These are phyloP conservation scores for Quambalaria eucalypti DNA, from an alignment of 1,284 basidiomycete species.

Conservation along the genomic window DNA sequence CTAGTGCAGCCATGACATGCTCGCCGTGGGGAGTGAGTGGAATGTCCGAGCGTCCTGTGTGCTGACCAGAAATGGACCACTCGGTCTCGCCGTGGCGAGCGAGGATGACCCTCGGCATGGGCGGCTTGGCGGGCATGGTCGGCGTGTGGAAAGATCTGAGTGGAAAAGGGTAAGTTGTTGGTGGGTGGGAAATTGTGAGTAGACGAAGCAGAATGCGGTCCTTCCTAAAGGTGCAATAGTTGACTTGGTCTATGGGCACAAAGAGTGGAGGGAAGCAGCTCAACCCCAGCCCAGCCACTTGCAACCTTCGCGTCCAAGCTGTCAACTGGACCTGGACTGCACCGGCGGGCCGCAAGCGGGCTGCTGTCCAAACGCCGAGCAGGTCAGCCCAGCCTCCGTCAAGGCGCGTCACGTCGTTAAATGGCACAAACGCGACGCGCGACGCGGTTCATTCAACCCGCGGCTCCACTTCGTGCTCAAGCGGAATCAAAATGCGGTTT, in stretches of 20 bases:
- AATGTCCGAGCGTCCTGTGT: slow-evolving; percentile 42
- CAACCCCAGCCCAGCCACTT: too few relatives aligned
- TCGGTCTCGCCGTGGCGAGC: slow-evolving; percentile 44
- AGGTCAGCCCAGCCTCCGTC: too few relatives aligned
- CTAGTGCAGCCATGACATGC: slow-evolving; percentile 32
- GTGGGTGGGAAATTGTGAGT: not conserved
- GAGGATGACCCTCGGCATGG: slow-evolving; percentile 41
- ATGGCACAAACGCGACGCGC: too few relatives aligned
- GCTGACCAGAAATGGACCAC: slow-evolving; percentile 42
- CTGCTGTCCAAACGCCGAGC: too few relatives aligned
- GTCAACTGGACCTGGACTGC: too few relatives aligned
- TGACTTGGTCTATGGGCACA: not conserved
- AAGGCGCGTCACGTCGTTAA: too few relatives aligned
- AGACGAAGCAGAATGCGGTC: not conserved
- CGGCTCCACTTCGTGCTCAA: too few relatives aligned
- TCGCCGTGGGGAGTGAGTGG: slow-evolving; percentile 37
- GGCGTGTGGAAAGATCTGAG: not conserved
- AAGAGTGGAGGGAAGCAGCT: not conserved
- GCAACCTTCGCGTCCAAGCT: too few relatives aligned
- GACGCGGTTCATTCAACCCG: too few relatives aligned
- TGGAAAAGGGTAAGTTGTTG: not conserved
- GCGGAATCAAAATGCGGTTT: too few relatives aligned
- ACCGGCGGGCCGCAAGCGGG: too few relatives aligned
- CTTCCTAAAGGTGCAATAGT: not conserved
- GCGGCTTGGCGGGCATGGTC: slow-evolving; percentile 2